phyloP scores from a whole-genome alignment of 1,139 yeast species.

The Saccharomyces hybrid region DNA sequence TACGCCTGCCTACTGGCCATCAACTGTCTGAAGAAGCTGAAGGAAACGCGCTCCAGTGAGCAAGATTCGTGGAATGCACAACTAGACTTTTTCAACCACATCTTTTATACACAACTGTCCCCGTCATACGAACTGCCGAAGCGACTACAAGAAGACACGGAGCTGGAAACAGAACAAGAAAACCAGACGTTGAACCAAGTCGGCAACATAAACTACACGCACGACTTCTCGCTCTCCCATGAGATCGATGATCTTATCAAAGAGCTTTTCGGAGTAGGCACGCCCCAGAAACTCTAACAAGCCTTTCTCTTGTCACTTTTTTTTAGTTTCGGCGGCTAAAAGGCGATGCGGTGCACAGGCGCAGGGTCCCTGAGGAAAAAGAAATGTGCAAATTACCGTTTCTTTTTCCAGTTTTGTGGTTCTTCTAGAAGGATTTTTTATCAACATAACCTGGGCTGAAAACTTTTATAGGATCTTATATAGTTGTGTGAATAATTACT shows the following conservation, averaged over 20 bases:
- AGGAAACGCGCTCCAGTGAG: slow-evolving; percentile 9
- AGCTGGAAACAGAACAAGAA: slow-evolving; percentile 20
- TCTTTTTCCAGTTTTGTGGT: not conserved
- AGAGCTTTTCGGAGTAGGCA: slow-evolving; percentile 25
- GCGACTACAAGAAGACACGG: slow-evolving; percentile 21
- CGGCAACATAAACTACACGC: slow-evolving; percentile 23
- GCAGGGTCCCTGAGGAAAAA: slow-evolving; percentile 1
- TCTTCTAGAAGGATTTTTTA: not conserved
- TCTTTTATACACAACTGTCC: slow-evolving; percentile 21
- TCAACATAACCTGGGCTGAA: not conserved
- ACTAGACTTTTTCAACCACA: slow-evolving; percentile 21
- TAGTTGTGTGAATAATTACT: not conserved
- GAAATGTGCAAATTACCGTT: not conserved
- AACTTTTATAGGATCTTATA: not conserved
- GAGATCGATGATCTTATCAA: slow-evolving; percentile 33
- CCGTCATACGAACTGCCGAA: slow-evolving; percentile 26
- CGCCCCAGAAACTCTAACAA: not conserved
- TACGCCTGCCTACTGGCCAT: slow-evolving; percentile 31
- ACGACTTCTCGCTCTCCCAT: slow-evolving; percentile 31
- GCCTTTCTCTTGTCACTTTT: not conserved
- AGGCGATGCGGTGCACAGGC: slow-evolving; percentile 1
- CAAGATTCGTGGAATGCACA: slow-evolving; percentile 13
- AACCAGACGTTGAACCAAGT: slow-evolving; percentile 20
- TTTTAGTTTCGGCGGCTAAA: not conserved
- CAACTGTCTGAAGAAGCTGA: slow-evolving; percentile 23